These are phyloP conservation scores for Aspergillus alliaceus DNA, from an alignment of 2,329 filamentous ascomycete species.

Conservation along the genomic window DNA sequence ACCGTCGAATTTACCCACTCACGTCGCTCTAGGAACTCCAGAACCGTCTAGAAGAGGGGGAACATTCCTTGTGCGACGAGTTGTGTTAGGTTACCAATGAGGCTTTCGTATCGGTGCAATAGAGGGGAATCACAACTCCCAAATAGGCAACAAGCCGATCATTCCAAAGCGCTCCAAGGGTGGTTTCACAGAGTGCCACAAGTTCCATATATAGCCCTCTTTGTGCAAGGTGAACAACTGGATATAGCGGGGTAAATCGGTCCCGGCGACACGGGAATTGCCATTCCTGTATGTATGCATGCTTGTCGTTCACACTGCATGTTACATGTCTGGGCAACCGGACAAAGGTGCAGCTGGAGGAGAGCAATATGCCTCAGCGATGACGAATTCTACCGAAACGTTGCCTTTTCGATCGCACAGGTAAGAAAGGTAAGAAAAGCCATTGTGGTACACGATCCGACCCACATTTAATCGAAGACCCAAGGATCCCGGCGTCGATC, in stretches of 20 bases:
- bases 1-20: no score
- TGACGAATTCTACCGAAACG: no score
- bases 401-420: background rate
- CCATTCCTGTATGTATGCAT: background rate
- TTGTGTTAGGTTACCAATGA: background rate
- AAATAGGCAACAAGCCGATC: background rate
- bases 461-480: background rate
- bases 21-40: background rate
- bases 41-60: background rate
- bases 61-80: background rate
- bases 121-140: background rate
- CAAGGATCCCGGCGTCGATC: slow-evolving; percentile 1
- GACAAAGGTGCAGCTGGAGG: background rate
- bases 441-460: background rate
- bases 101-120: background rate
- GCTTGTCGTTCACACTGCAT: background rate
- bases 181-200: background rate
- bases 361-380: background rate
- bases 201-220: background rate
- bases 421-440: background rate
- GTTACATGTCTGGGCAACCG: background rate
- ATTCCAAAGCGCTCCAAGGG: background rate
- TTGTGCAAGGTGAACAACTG: background rate
- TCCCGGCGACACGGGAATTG: background rate
- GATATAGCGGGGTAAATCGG: background rate